phyloP scores from a whole-genome alignment of 2,329 filamentous ascomycete genomes.

The Cladosporium oxysporum region DNA sequence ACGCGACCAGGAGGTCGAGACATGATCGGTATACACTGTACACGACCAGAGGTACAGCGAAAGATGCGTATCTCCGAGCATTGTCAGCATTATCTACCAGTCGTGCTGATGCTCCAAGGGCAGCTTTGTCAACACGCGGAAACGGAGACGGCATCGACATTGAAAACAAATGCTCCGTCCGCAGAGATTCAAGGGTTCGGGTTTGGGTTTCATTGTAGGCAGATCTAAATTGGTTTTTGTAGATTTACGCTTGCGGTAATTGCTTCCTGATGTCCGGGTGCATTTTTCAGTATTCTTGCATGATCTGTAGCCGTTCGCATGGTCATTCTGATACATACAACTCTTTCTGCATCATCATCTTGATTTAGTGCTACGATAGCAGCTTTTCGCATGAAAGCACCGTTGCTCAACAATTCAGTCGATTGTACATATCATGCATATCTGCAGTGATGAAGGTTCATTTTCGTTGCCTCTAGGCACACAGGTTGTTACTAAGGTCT shows the following conservation, averaged over 20 bases:
- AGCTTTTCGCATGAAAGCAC: background rate
- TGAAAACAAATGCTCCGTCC: background rate
- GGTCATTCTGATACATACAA: background rate
- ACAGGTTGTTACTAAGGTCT: no score
- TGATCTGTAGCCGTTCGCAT: background rate
- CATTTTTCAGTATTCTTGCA: background rate
- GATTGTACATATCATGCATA: background rate
- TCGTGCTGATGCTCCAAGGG: no score
- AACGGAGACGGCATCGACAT: background rate
- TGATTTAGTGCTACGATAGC: background rate
- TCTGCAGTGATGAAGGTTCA: background rate
- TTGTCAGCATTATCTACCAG: background rate
- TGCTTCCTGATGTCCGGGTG: background rate
- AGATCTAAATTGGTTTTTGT: background rate
- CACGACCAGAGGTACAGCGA: background rate
- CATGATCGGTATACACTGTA: background rate
- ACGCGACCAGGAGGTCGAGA: background rate
- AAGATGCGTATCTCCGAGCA: background rate
- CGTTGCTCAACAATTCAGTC: background rate
- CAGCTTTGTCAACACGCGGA: background rate
- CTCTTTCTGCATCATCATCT: background rate
- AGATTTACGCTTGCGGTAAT: background rate
- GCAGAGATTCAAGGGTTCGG: background rate
- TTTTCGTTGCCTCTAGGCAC: no score
- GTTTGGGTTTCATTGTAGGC: background rate